Evolutionary conservation across 2,329 filamentous ascomycete species (phyloP).

Genomic region (Penicillium aurantiogriseum): DNA sequence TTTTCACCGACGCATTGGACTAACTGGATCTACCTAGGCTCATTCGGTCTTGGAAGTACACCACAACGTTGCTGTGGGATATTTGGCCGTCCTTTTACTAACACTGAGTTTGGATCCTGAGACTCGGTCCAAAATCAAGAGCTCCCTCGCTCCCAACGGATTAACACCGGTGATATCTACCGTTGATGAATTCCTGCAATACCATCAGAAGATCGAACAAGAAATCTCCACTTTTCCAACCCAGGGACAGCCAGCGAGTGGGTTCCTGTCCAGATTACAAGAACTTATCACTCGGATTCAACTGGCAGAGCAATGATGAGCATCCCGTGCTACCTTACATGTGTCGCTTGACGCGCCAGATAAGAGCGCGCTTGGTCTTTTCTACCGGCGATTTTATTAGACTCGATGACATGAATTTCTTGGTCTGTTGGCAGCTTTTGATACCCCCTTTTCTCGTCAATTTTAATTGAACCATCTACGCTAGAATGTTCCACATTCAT

Average conservation of each 20-base stretch:
- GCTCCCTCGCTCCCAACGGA: conserved; percentile 47
- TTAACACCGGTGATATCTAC: conserved; percentile 55
- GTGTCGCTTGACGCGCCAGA: background rate
- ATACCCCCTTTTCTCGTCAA: conserved; percentile 1
- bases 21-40: conserved; percentile 40
- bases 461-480: conserved; percentile 1
- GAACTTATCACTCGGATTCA: conserved; percentile 51
- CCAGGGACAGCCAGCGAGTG: conserved; percentile 47
- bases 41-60: conserved; percentile 66
- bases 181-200: conserved; percentile 61
- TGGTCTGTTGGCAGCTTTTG: conserved; percentile 6
- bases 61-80: conserved; percentile 80
- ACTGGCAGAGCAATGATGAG: conserved; percentile 15
- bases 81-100: conserved; percentile 78
- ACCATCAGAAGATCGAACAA: conserved; percentile 60
- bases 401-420: background rate
- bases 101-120: conserved; percentile 66
- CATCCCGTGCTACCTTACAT: background rate
- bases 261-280: conserved; percentile 56
- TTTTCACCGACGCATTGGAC: background rate
- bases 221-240: conserved; percentile 42
- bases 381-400: background rate
- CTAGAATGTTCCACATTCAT: background rate
- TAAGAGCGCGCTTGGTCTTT: background rate
- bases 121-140: conserved; percentile 45